Base-by-base conservation (phyloP, 2,329 filamentous ascomycete genomes). In the Phyllosticta citriasiana region DNA sequence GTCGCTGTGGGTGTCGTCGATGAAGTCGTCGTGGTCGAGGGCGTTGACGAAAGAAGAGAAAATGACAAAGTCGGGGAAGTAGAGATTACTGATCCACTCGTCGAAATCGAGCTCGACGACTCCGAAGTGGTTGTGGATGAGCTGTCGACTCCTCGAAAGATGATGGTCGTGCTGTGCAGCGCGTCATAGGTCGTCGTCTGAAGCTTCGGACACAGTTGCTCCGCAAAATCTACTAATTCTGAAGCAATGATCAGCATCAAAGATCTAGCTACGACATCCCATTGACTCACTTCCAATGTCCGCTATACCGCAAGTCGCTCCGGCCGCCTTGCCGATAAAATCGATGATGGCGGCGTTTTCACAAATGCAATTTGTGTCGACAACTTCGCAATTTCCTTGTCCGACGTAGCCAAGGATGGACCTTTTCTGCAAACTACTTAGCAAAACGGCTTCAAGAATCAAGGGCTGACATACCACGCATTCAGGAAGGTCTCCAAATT, bases 331-430 rank as follows among this genome's bases (percentile, higher is more conserved):
- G 4, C 35, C 54, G n/a, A 63, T 25, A 9, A 30, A 33, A 10
- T 57, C 51, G 9, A 60, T 33, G 9, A 61, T 30, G 19, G 9
- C 33, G 6, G 53, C 50, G n/a, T 61, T 56, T 3, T 22, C 54
- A 35, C 62, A 63, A 14, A 63, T 56, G 26, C 62, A 63, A 16
- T 57, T 22, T n/a, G n/a, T 40, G 40, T 59, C 57, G 27, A 51
- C 59, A 2, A 59, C 58, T 26, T 63, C 59, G 51, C 62, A 63
- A 12, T 57, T 61, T 33, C 55, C 56, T 19, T 22, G 16, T 10
- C 58, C 62, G 2, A 63, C 61, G 35, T 55, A 55, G 53, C 47
- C 52, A 25, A 63, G 52, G 24, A 63, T 57, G 14, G 53, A 51
- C 16, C 10, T 16, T 47, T 61, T 59, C 58, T 60, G 40, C n/a